These are phyloP conservation scores for Mariannaea elegans DNA, from an alignment of 2,329 filamentous ascomycete genomes.

Conservation along the genomic window DNA sequence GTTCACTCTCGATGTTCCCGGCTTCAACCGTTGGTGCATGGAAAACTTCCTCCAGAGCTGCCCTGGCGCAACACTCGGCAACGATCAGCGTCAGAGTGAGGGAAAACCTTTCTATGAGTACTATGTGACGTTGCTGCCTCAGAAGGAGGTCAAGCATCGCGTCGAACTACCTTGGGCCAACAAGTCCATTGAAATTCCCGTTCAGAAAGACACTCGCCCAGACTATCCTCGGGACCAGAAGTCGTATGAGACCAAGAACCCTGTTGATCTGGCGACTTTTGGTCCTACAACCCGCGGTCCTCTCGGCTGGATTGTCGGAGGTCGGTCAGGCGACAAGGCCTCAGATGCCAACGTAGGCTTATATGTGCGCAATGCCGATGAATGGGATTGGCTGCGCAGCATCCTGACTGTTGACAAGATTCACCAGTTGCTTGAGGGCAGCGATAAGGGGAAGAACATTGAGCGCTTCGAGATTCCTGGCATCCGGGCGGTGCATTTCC, in stretches of 20 bases:
- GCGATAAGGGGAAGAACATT: constrained; percentile 24
- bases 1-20: constrained; percentile 22
- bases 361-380: constrained; percentile 51
- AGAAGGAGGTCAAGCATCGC: constrained; percentile 32
- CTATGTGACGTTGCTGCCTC: constrained; percentile 36
- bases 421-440: constrained; percentile 41
- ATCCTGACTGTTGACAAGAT: constrained; percentile 50
- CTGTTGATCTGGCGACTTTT: constrained; percentile 27
- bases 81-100: constrained; percentile 49
- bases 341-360: constrained; percentile 51
- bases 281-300: constrained; percentile 38
- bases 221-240: constrained; percentile 36
- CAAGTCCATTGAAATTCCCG: constrained; percentile 28
- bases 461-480: constrained; percentile 23
- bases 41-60: constrained; percentile 55
- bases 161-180: constrained; percentile 32
- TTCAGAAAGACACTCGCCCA: constrained; percentile 30
- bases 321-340: constrained; percentile 35
- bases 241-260: constrained; percentile 36
- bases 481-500: constrained; percentile 44
- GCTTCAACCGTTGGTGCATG: constrained; percentile 26
- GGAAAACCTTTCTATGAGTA: constrained; percentile 30
- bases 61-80: constrained; percentile 51
- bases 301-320: constrained; percentile 40
- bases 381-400: constrained; percentile 54